Evolutionary conservation across 306 rosid genomes (phyloP).

Genomic region (Sicyos edulis): DNA sequence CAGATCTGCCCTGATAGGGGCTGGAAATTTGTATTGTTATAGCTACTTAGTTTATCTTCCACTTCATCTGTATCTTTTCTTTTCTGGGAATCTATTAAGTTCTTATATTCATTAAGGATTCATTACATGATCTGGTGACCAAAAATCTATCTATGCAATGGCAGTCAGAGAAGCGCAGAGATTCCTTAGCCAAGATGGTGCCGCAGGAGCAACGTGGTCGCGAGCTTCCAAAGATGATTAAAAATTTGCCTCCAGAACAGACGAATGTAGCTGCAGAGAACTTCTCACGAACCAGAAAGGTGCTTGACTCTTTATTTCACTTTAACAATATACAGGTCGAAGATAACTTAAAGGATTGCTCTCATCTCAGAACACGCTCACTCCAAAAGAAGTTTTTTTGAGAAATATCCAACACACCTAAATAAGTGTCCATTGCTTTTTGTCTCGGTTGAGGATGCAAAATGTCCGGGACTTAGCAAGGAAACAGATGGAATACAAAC

Average conservation of each 20-base stretch:
- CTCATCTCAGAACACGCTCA: neutral
- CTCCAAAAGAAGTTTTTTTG: neutral
- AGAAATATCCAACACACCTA: neutral
- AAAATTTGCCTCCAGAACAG: slow-evolving; percentile 50
- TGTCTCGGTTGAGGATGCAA: too few relatives aligned
- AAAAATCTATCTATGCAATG: slow-evolving; percentile 13
- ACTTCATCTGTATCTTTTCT: too few relatives aligned
- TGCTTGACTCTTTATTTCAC: slow-evolving; percentile 25
- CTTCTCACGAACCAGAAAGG: slow-evolving; percentile 60
- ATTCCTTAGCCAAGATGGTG: slow-evolving; percentile 62
- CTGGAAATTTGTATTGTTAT: too few relatives aligned
- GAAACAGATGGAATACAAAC: too few relatives aligned
- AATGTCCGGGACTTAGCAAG: too few relatives aligned
- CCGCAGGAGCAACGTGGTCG: slow-evolving; percentile 78
- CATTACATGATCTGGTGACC: slow-evolving; percentile 11
- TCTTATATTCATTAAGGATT: neutral
- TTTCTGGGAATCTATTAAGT: too few relatives aligned
- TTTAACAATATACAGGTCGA: slow-evolving; percentile 3
- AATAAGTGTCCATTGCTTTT: too few relatives aligned
- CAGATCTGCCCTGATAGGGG: too few relatives aligned
- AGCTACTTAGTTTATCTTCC: too few relatives aligned
- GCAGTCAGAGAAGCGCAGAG: slow-evolving; percentile 84
- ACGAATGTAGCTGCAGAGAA: slow-evolving; percentile 36
- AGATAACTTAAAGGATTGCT: neutral
- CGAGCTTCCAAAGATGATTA: slow-evolving; percentile 62